phyloP scores from a whole-genome alignment of 1,284 basidiomycete genomes.

The Anthracocystis walkeri region DNA sequence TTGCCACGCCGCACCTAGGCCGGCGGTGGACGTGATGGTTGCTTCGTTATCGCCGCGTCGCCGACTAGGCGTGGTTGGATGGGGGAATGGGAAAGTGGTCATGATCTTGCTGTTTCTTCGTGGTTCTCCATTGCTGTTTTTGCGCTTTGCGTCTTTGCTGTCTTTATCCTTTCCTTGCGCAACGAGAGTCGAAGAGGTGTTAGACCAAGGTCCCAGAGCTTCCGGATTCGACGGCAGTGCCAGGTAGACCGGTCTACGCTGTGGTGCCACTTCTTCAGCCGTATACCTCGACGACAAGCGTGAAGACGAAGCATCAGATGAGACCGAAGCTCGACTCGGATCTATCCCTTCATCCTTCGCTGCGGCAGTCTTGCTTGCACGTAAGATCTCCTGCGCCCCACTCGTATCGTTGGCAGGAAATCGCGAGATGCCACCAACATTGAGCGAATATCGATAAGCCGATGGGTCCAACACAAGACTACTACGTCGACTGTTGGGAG shows the following conservation, averaged over 20 bases:
- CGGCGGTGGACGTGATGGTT: background rate
- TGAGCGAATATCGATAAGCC: constrained; percentile 36
- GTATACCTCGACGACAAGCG: constrained; percentile 24
- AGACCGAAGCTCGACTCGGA: constrained; percentile 23
- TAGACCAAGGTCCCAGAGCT: constrained; percentile 26
- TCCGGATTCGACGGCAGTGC: constrained; percentile 33
- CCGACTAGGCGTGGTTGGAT: constrained; percentile 27
- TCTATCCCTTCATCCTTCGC: constrained; percentile 15
- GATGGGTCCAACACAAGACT: constrained; percentile 25
- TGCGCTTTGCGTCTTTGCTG: background rate
- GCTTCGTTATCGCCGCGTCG: background rate
- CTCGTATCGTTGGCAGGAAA: constrained; percentile 20
- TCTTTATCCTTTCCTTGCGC: constrained; percentile 1
- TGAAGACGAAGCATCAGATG: constrained; percentile 18
- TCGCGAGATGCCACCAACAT: constrained; percentile 14
- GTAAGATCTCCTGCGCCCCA: constrained; percentile 29
- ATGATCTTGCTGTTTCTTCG: constrained; percentile 50
- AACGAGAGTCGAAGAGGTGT: constrained; percentile 1
- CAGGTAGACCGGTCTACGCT: constrained; percentile 28
- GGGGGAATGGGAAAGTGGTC: constrained; percentile 54
- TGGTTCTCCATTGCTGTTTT: background rate
- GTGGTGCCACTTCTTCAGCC: constrained; percentile 37
- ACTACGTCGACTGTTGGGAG: constrained; percentile 19
- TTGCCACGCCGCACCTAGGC: constrained; percentile 27
- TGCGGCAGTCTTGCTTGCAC: constrained; percentile 5